These are phyloP conservation scores for Colletotrichum filicis DNA, from an alignment of 2,329 filamentous ascomycete species.

Conservation along the genomic window DNA sequence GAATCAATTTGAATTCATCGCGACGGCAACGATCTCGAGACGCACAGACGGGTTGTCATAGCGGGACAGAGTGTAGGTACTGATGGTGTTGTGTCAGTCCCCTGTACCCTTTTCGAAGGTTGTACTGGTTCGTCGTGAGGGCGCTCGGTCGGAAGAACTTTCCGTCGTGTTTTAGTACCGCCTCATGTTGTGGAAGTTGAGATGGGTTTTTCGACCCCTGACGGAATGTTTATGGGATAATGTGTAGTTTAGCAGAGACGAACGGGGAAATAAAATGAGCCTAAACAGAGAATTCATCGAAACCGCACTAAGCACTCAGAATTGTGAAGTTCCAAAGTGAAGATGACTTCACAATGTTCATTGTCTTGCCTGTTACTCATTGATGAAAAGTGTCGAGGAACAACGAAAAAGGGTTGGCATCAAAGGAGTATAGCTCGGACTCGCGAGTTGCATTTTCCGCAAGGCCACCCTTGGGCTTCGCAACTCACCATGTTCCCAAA, in stretches of 20 bases:
- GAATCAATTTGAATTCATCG: conserved; percentile 31
- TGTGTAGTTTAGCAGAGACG: not conserved
- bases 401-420: not conserved
- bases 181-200: conserved; percentile 14
- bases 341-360: too few relatives aligned
- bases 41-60: conserved; percentile 33
- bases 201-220: not conserved
- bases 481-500: not conserved
- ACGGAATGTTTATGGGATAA: not conserved
- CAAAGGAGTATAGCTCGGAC: conserved; percentile 2
- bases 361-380: too few relatives aligned
- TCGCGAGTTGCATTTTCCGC: not conserved
- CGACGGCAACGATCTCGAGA: conserved; percentile 31
- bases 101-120: too few relatives aligned
- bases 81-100: not conserved
- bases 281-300: not conserved
- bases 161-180: conserved; percentile 24
- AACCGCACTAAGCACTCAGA: not conserved
- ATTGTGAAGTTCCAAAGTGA: too few relatives aligned
- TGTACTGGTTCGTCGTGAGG: not conserved
- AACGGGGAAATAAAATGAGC: not conserved
- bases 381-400: not conserved
- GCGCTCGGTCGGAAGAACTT: conserved; percentile 1
- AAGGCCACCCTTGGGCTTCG: not conserved
- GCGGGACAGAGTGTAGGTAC: not conserved